Conservation (phyloP, 1,284 basidiomycete species). For the Malassezia psittaci region DNA sequence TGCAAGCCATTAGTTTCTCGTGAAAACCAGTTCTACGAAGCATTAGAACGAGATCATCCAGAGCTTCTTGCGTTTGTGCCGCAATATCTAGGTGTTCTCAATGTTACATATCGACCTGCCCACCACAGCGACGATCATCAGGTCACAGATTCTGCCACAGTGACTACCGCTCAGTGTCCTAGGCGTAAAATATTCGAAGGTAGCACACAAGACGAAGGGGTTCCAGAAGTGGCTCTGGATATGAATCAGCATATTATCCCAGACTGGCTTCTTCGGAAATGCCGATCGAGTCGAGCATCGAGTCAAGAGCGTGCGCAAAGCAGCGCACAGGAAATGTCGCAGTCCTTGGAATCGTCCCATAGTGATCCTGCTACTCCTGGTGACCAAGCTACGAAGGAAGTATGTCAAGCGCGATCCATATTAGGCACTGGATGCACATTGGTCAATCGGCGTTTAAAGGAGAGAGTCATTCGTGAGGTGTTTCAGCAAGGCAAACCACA, state of each 20-base stretch:
- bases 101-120: slow-evolving; percentile 66
- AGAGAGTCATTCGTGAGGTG: slow-evolving; percentile 44
- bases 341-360: not conserved
- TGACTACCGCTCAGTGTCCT: slow-evolving; percentile 7
- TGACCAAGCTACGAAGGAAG: not conserved
- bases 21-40: slow-evolving; percentile 96
- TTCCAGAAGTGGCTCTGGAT: slow-evolving; percentile 70
- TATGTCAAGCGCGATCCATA: slow-evolving; percentile 6
- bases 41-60: slow-evolving; percentile 83
- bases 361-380: not conserved
- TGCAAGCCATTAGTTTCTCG: slow-evolving; percentile 97
- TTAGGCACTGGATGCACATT: slow-evolving; percentile 40
- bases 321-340: not conserved
- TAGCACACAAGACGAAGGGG: slow-evolving; percentile 36
- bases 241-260: slow-evolving; percentile 92
- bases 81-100: slow-evolving; percentile 92
- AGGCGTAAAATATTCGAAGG: slow-evolving; percentile 42
- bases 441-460: slow-evolving; percentile 44
- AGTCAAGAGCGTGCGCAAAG: not conserved
- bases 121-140: slow-evolving; percentile 2
- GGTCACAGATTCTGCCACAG: not conserved
- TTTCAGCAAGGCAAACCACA: slow-evolving; percentile 32
- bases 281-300: not conserved
- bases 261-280: slow-evolving; percentile 62
- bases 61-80: slow-evolving; percentile 85